A percentile compares a stretch with the other conserved stretches of the same genome.
These are phyloP conservation scores for Pisolithus microcarpus DNA, from an alignment of 768 basidiomycete genomes.

Conservation along the genomic window DNA sequence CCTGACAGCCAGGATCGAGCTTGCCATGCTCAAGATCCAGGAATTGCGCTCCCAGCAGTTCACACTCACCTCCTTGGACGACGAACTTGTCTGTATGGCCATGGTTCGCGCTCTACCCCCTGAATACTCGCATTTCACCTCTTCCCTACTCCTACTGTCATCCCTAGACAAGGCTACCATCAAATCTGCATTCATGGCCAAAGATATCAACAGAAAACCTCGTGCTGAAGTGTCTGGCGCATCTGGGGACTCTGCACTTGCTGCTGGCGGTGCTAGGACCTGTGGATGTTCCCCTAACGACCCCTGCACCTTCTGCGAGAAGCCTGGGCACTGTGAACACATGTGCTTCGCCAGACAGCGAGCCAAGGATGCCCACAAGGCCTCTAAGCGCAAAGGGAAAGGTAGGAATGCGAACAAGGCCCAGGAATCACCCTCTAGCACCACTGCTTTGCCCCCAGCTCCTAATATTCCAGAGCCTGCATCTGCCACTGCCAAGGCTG, in stretches of 20 bases:
- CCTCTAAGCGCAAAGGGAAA: neutral
- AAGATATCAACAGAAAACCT: no score
- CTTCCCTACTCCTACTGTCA: conserved; percentile 6
- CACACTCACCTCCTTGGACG: no score
- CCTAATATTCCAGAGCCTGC: neutral
- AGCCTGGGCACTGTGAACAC: neutral
- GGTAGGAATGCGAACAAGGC: neutral
- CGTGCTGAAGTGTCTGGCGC: no score
- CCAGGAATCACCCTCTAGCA: neutral
- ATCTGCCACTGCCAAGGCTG: neutral
- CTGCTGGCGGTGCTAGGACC: neutral
- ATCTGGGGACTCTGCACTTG: no score
- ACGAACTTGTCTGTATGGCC: neutral
- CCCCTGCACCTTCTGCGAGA: neutral
- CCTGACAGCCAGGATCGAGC: no score
- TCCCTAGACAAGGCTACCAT: neutral
- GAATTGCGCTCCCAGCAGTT: neutral
- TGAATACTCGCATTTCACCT: conserved; percentile 7
- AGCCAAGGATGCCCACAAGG: neutral
- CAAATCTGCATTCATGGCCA: no score
- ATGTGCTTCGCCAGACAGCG: neutral
- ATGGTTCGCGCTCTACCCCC: conserved; percentile 7
- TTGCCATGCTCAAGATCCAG: conserved; percentile 1
- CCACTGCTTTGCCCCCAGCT: neutral
- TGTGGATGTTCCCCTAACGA: neutral